phyloP scores from a whole-genome alignment of 2,329 filamentous ascomycete genomes.

The Chaetomiaceae sp. region DNA sequence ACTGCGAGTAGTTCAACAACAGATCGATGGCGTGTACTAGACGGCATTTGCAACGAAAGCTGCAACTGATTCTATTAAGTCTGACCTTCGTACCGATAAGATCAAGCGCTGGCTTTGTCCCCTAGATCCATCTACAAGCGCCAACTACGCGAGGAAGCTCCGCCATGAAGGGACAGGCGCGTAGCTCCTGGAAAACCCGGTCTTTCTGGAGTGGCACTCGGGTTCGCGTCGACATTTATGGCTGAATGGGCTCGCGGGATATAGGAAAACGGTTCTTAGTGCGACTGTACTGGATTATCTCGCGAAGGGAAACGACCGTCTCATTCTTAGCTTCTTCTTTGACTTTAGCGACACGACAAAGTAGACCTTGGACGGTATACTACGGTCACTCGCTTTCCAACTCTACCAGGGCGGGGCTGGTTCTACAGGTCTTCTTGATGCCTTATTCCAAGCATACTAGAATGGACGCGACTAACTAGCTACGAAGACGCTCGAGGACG shows the following conservation, averaged over 20 bases:
- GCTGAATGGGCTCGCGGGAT: not conserved
- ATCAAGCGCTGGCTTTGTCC: slow-evolving; percentile 5
- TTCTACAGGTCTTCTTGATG: not conserved
- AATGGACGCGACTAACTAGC: not conserved
- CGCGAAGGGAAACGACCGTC: not conserved
- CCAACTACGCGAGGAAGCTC: not conserved
- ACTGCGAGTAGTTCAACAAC: slow-evolving; percentile 4
- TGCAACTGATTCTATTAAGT: not conserved
- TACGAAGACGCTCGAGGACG: not conserved
- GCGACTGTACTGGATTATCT: not conserved
- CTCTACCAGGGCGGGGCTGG: not conserved
- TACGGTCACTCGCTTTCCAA: slow-evolving; percentile 1
- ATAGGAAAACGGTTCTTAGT: not conserved
- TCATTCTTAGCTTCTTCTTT: not conserved
- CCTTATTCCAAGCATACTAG: not conserved
- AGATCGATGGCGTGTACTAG: not conserved
- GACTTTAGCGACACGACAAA: not conserved
- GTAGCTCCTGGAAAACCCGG: not conserved
- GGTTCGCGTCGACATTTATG: not conserved
- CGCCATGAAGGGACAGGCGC: not conserved
- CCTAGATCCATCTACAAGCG: not conserved
- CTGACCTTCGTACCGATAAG: not conserved
- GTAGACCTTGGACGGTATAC: not conserved
- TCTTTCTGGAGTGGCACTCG: not conserved
- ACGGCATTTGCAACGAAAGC: too few relatives aligned